Percentiles rank a stretch among this genome's conserved stretches.
Conservation (phyloP, 1,284 basidiomycete species). For the Naganishia albida region DNA sequence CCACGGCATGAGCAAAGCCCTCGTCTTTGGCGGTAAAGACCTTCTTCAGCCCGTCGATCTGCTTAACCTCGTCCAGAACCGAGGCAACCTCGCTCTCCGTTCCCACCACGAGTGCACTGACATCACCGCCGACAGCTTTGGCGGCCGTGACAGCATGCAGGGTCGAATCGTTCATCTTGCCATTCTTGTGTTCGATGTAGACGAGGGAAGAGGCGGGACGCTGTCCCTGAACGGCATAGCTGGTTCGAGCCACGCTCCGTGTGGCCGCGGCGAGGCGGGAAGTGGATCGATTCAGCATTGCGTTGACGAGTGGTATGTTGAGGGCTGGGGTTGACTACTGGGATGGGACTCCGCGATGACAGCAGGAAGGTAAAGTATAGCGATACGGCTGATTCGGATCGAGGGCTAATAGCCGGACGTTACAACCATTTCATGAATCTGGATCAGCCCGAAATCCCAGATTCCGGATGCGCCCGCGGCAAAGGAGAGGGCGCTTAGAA, state of each 20-base stretch:
- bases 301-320: not conserved
- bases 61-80: conserved; percentile 75
- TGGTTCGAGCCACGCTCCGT: conserved; percentile 7
- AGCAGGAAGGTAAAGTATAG: not conserved
- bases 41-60: conserved; percentile 56
- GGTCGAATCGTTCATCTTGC: conserved; percentile 78
- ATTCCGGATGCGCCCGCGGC: not conserved
- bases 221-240: conserved; percentile 7
- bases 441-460: conserved; percentile 5
- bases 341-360: conserved; percentile 7
- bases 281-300: conserved; percentile 10
- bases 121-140: conserved; percentile 71
- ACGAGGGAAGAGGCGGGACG: conserved; percentile 63
- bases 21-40: conserved; percentile 55
- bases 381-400: conserved; percentile 9
- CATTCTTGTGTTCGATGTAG: conserved; percentile 82
- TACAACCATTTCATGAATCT: too few relatives aligned
- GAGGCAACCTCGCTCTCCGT: conserved; percentile 67
- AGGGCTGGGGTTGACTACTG: not conserved
- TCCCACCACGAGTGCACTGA: conserved; percentile 71
- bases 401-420: conserved; percentile 10
- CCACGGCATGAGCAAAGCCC: conserved; percentile 52
- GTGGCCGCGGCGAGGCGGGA: conserved; percentile 2
- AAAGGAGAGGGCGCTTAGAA: not conserved
- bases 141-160: conserved; percentile 89